Conservation (phyloP, 805 yeast species). For the Starmerella vitae region DNA sequence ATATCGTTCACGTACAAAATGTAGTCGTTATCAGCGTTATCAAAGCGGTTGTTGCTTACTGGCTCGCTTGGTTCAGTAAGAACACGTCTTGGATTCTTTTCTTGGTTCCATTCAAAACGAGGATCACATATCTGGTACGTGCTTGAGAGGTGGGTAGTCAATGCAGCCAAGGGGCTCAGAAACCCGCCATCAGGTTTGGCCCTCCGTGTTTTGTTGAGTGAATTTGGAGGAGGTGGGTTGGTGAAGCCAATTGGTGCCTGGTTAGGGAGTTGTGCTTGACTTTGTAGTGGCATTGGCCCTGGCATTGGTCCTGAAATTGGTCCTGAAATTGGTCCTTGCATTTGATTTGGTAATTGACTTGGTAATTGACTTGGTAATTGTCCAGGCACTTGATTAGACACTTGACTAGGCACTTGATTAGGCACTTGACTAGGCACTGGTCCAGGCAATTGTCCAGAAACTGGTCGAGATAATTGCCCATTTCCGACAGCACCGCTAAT, state of each 20-base stretch:
- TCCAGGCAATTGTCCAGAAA: not conserved
- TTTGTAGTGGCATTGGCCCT: too few relatives aligned
- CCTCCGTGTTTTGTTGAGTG: slow-evolving; percentile 26
- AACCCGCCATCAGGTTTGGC: slow-evolving; percentile 31
- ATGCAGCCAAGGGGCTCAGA: slow-evolving; percentile 53
- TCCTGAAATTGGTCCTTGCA: too few relatives aligned
- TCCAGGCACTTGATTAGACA: not conserved
- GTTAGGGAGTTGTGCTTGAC: not conserved
- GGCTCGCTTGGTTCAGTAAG: slow-evolving; percentile 88
- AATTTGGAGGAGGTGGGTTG: too few relatives aligned
- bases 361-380: too few relatives aligned
- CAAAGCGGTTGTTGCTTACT: slow-evolving; percentile 63
- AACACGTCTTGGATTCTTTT: slow-evolving; percentile 82
- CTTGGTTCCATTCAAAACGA: slow-evolving; percentile 62
- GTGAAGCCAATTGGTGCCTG: too few relatives aligned
- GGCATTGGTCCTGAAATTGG: too few relatives aligned
- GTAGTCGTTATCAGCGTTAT: slow-evolving; percentile 80
- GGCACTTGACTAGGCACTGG: not conserved
- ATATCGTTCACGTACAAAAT: slow-evolving; percentile 90
- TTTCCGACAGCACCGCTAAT: too few relatives aligned
- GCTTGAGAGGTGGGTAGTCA: slow-evolving; percentile 62
- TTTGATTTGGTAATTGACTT: too few relatives aligned
- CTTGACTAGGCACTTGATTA: not conserved
- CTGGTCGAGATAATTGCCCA: not conserved
- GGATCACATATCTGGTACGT: slow-evolving; percentile 81